Conservation (phyloP, 2,329 filamentous ascomycete species). For the Xylaria sp. region DNA sequence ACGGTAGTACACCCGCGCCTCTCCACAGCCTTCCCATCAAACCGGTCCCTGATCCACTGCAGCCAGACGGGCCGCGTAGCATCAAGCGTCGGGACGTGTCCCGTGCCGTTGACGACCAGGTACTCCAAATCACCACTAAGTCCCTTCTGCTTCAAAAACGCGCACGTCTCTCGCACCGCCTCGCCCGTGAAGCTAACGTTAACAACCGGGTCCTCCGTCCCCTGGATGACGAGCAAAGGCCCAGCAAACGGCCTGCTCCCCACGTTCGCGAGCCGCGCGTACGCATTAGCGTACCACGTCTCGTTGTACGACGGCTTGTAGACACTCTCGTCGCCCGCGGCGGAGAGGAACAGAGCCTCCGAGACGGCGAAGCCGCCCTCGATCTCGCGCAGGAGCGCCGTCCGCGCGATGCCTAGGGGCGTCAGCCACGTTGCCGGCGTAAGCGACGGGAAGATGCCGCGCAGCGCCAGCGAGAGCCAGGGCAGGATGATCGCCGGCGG, state of each 20-base stretch:
- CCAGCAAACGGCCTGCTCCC: slow-evolving; percentile 51
- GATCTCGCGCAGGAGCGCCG: slow-evolving; percentile 40
- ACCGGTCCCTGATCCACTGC: slow-evolving; percentile 43
- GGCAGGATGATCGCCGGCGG: slow-evolving; percentile 30
- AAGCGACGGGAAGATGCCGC: slow-evolving; percentile 47
- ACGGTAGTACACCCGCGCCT: slow-evolving; percentile 32
- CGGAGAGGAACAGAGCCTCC: slow-evolving; percentile 31
- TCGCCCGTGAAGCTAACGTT: slow-evolving; percentile 32
- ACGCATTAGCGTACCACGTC: slow-evolving; percentile 41
- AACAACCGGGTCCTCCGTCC: slow-evolving; percentile 43
- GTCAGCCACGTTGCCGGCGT: slow-evolving; percentile 46
- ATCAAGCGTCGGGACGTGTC: slow-evolving; percentile 40
- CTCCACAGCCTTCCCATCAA: slow-evolving; percentile 32
- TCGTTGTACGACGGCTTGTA: slow-evolving; percentile 39
- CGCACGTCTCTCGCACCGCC: slow-evolving; percentile 36
- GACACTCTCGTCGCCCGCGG: slow-evolving; percentile 24
- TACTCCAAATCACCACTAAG: slow-evolving; percentile 35
- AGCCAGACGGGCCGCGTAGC: slow-evolving; percentile 42
- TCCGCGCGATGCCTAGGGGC: slow-evolving; percentile 39
- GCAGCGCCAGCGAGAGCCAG: slow-evolving; percentile 41
- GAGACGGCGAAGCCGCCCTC: slow-evolving; percentile 39
- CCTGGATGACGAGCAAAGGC: slow-evolving; percentile 54
- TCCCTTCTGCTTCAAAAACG: neutral
- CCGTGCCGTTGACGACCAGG: slow-evolving; percentile 39
- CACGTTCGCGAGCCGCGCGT: slow-evolving; percentile 43